A percentile compares a stretch with the other conserved stretches of the same genome.
Evolutionary conservation across 148 eudicot genomes (phyloP).

Genomic region (Rhododendron ovatum): DNA sequence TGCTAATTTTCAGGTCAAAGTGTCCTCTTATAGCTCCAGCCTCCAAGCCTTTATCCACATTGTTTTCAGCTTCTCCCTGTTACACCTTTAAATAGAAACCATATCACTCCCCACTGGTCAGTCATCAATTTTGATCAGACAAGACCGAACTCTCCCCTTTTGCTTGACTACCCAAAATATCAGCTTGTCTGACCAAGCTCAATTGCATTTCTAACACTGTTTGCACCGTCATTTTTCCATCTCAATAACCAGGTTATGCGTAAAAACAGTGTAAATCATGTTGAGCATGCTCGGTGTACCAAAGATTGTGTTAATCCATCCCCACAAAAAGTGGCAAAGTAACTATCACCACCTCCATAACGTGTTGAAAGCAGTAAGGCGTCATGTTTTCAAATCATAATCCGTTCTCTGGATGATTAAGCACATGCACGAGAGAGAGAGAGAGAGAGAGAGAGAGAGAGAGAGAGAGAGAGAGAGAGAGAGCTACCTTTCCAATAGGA

Average conservation of each 20-base stretch:
- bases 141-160: neutral
- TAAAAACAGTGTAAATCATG: neutral
- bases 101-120: neutral
- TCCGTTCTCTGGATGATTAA: neutral
- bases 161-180: neutral
- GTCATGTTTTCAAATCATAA: neutral
- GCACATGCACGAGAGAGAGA: neutral
- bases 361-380: neutral
- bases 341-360: neutral
- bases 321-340: neutral
- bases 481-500: constrained; percentile 85
- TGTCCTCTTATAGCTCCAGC: neutral
- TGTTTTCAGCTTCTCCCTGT: neutral
- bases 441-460: too few relatives aligned
- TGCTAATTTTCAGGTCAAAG: neutral
- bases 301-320: neutral
- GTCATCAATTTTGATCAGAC: neutral
- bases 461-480: too few relatives aligned
- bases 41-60: neutral
- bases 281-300: neutral
- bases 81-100: neutral
- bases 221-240: neutral
- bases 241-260: neutral
- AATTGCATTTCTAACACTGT: neutral
- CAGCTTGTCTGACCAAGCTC: neutral